phyloP scores from a whole-genome alignment of 208 protist genomes.

The Leptomonas pyrrhocoris region DNA sequence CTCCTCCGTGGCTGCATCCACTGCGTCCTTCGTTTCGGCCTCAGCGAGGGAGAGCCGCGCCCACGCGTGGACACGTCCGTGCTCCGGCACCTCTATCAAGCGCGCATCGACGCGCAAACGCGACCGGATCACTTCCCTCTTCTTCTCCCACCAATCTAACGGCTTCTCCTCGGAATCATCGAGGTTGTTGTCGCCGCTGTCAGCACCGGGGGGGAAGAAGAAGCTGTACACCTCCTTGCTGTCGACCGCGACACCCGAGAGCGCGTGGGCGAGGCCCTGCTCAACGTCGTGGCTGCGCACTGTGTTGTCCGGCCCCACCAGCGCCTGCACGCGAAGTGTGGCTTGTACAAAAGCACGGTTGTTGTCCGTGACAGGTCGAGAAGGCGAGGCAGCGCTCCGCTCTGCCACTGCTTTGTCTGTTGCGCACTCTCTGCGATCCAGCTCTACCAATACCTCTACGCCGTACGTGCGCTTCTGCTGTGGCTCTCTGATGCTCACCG shows the following conservation, averaged over 20 bases:
- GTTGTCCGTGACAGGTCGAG: slow-evolving; percentile 3
- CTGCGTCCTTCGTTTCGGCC: neutral
- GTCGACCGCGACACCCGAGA: slow-evolving; percentile 12
- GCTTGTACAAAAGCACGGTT: slow-evolving; percentile 23
- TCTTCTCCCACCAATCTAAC: slow-evolving; percentile 20
- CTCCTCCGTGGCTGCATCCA: neutral
- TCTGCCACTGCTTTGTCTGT: neutral
- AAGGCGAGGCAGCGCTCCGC: slow-evolving; percentile 1
- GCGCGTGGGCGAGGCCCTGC: slow-evolving; percentile 24
- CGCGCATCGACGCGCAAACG: slow-evolving; percentile 26
- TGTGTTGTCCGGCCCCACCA: slow-evolving; percentile 33
- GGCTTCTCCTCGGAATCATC: slow-evolving; percentile 7
- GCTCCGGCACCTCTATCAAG: slow-evolving; percentile 37
- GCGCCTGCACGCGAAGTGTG: slow-evolving; percentile 26
- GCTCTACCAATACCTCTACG: slow-evolving; percentile 42
- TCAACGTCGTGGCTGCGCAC: slow-evolving; percentile 34
- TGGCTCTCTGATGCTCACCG: slow-evolving; percentile 57
- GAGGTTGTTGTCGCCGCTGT: neutral
- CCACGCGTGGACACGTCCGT: slow-evolving; percentile 34
- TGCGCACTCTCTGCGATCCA: neutral
- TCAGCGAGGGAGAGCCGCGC: slow-evolving; percentile 14
- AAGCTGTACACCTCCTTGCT: slow-evolving; percentile 24
- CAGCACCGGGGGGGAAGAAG: no score
- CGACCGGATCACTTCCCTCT: slow-evolving; percentile 11
- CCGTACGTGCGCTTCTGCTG: slow-evolving; percentile 35